Evolutionary conservation across 768 basidiomycete genomes (phyloP).

Genomic region (Sistotremastrum niveocremeum): DNA sequence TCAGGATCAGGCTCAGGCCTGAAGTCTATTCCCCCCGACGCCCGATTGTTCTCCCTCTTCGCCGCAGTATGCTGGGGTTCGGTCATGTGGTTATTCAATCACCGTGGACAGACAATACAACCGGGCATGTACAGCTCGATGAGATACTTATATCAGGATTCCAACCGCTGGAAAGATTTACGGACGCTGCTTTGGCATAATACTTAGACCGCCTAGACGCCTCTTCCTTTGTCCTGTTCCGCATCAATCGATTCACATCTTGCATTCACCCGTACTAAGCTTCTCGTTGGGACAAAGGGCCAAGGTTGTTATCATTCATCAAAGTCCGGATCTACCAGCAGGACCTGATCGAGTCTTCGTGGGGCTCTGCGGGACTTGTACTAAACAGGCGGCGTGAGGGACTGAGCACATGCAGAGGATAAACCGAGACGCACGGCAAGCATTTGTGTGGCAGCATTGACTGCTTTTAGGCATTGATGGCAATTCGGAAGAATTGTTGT

Average conservation of each 20-base stretch:
- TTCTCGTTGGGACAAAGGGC: not conserved
- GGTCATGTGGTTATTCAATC: slow-evolving; percentile 92
- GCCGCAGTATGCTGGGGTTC: slow-evolving; percentile 87
- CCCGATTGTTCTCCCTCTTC: slow-evolving; percentile 73
- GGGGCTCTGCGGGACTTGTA: slow-evolving; percentile 51
- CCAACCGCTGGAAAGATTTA: slow-evolving; percentile 71
- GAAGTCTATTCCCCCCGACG: slow-evolving; percentile 72
- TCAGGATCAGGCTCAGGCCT: slow-evolving; percentile 10
- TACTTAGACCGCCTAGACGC: slow-evolving; percentile 12
- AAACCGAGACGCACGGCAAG: slow-evolving; percentile 34
- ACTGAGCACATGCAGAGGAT: slow-evolving; percentile 1
- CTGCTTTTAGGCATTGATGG: slow-evolving; percentile 43
- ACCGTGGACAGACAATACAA: slow-evolving; percentile 82
- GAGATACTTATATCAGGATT: slow-evolving; percentile 91
- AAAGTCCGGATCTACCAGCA: slow-evolving; percentile 4
- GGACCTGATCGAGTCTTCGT: slow-evolving; percentile 35
- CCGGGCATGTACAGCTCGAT: slow-evolving; percentile 96
- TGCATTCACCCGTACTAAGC: too few species aligned
- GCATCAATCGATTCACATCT: too few species aligned
- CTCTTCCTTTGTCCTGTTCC: too few species aligned
- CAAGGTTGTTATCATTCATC: not conserved
- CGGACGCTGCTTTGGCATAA: slow-evolving; percentile 89
- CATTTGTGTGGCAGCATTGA: slow-evolving; percentile 54
- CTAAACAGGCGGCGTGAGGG: slow-evolving; percentile 20
- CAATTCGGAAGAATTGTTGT: slow-evolving; percentile 34